A percentile compares a stretch with the other conserved stretches of the same genome.
phyloP scores from a whole-genome alignment of 495 filamentous ascomycete species.

The Aeminium ludgeri region DNA sequence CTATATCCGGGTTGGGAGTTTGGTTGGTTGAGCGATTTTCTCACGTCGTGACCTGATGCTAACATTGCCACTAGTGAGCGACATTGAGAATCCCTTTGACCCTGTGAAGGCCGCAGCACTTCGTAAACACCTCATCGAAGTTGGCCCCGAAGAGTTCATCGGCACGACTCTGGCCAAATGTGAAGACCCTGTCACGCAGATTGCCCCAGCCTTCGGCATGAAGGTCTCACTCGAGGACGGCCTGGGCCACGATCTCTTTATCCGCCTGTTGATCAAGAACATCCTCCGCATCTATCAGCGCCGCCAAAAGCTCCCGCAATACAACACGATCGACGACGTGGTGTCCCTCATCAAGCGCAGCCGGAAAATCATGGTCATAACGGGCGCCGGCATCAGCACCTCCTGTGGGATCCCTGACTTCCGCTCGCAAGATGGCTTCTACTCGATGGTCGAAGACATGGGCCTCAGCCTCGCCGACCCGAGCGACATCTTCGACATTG shows the following conservation, averaged over 20 bases:
- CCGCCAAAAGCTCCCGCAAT: slow-evolving; percentile 59
- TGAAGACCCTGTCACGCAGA: slow-evolving; percentile 56
- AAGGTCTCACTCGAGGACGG: slow-evolving; percentile 33
- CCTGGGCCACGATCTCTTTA: slow-evolving; percentile 55
- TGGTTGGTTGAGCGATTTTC: no score
- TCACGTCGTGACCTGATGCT: no score
- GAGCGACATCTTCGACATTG: slow-evolving; percentile 88
- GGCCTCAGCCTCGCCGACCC: slow-evolving; percentile 53
- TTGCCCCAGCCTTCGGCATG: slow-evolving; percentile 86
- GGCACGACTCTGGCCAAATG: slow-evolving; percentile 51
- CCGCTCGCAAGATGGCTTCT: slow-evolving; percentile 53
- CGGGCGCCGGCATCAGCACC: slow-evolving; percentile 72
- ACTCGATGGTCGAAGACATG: slow-evolving; percentile 62
- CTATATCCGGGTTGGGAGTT: no score
- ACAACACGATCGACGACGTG: slow-evolving; percentile 80
- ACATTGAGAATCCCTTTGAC: no score
- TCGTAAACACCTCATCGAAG: slow-evolving; percentile 35
- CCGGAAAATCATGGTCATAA: slow-evolving; percentile 80
- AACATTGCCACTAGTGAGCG: no score
- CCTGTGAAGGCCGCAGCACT: not conserved
- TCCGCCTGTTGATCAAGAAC: slow-evolving; percentile 53
- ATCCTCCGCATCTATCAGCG: slow-evolving; percentile 71
- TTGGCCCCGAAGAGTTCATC: slow-evolving; percentile 64
- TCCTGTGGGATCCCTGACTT: slow-evolving; percentile 55
- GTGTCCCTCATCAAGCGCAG: slow-evolving; percentile 55